These are phyloP conservation scores for Arxiozyma telluris DNA, from an alignment of 1,139 yeast genomes.

Conservation along the genomic window DNA sequence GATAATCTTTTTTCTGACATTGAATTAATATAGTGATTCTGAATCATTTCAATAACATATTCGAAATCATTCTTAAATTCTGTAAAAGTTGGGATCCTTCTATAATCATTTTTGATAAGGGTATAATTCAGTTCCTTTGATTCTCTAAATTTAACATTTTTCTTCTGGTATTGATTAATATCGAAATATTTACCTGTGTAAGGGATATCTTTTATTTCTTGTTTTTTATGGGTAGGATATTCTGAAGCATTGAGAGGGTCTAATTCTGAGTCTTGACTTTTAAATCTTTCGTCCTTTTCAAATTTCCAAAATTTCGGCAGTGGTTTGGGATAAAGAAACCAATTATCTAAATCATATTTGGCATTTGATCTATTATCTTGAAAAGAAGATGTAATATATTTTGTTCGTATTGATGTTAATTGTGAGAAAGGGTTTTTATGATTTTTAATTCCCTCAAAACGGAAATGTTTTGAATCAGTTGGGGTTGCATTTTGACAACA, in stretches of 20 bases:
- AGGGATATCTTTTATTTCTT: constrained; percentile 6
- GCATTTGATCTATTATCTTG: constrained; percentile 22
- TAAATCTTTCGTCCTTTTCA: constrained; percentile 23
- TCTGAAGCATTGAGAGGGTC: constrained; percentile 6
- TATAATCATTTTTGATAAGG: constrained; percentile 1
- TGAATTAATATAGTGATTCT: constrained; percentile 13
- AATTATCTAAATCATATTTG: constrained; percentile 19
- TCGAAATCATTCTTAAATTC: constrained; percentile 21
- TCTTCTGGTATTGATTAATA: constrained; percentile 15
- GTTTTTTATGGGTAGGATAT: background rate
- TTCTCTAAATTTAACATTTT: constrained; percentile 9
- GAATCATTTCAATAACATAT: constrained; percentile 10
- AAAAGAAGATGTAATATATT: constrained; percentile 18
- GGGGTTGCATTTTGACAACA: constrained; percentile 2
- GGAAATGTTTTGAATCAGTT: constrained; percentile 9
- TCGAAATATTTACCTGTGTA: constrained; percentile 27
- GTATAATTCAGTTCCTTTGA: constrained; percentile 3
- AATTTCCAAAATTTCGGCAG: constrained; percentile 30
- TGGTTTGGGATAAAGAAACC: constrained; percentile 28
- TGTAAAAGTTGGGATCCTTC: constrained; percentile 16
- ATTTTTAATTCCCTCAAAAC: constrained; percentile 4
- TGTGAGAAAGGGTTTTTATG: constrained; percentile 12
- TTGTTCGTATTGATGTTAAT: constrained; percentile 13
- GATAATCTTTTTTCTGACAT: constrained; percentile 19
- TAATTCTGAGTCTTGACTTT: constrained; percentile 1